phyloP scores from a whole-genome alignment of 352 stramenopile genomes.

The Phytophthora aleatoria region DNA sequence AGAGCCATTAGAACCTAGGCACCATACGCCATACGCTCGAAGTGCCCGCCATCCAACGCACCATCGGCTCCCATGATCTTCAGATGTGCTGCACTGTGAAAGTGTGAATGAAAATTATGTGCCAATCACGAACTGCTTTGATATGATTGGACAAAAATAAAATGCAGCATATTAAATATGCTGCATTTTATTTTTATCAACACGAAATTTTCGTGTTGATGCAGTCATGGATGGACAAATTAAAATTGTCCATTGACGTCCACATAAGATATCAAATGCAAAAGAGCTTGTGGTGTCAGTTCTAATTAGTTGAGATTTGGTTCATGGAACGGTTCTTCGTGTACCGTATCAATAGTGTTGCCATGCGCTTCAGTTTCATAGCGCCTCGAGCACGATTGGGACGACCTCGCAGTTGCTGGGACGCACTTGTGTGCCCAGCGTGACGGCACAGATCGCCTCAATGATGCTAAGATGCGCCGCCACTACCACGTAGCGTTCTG shows the following conservation, averaged over 20 bases:
- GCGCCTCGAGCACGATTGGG: conserved; percentile 50
- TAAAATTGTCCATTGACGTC: no score
- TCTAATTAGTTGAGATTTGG: no score
- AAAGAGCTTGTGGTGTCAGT: no score
- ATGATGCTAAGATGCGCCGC: conserved; percentile 80
- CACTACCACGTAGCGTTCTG: conserved; percentile 66
- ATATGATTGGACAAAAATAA: no score
- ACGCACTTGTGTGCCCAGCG: conserved; percentile 24
- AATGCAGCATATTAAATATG: no score
- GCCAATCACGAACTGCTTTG: not conserved
- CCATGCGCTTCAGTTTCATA: conserved; percentile 1
- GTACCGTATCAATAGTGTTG: not conserved
- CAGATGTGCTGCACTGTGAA: not conserved
- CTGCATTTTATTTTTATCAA: no score
- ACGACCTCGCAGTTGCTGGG: conserved; percentile 58
- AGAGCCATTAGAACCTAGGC: conserved; percentile 2
- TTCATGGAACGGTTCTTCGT: no score
- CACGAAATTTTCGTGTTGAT: no score
- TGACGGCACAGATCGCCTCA: conserved; percentile 58
- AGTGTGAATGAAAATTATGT: conserved; percentile 8
- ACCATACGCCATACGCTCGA: not conserved
- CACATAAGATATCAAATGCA: no score
- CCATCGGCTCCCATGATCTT: conserved; percentile 24
- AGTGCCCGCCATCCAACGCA: conserved; percentile 16
- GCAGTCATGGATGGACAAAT: no score